Base-by-base conservation (phyloP, 2,329 filamentous ascomycete species). In the Fusarium tjaetaba region DNA sequence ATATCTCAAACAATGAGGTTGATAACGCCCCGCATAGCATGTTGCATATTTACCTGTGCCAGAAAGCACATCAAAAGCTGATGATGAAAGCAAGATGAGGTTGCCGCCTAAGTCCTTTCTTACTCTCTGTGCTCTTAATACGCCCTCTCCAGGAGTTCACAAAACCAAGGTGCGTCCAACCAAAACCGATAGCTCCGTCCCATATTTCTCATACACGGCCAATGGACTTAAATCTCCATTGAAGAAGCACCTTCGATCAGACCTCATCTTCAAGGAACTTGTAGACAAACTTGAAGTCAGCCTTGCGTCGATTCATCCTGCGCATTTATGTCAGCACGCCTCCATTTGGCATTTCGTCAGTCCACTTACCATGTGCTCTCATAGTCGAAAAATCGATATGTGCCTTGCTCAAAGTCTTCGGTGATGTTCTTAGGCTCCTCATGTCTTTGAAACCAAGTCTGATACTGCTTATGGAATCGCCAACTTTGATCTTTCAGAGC, bases 401-500 rank as follows among this genome's bases (percentile, higher is more conserved):
- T 99, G 72, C 96, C 96, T 84, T 99, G 96, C 85, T 99, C 96
- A 80, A 94, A 98, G 84, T 99, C 96, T 83, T 99, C 96, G 1
- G 96, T 98, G 80, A 99, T 99, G 77, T 92, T 95, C 87, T 99
- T 99, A 24, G 96, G 96, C 85, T 99, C 96, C 81, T 99, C 96
- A 76, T 99, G 96, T 58, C 96, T 90, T 83, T 99, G 96, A 80
- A 99, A 99, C 96, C 96, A 99, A 3, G 96, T 99, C 83, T 97
- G 96, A 81, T 99, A 99, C 83, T 98, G 96, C 87, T 99, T 99
- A 85, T 99, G 96, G 82, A 99, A 99, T 64, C 96, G 90, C 96
- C 96, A 99, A 83, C 95, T 98, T 83, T 99, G 96, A 75, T 96
- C 94, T 85, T 99, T 99, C 59, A 99, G 86, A n/a, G 96, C 94